Conservation (phyloP, 331 rosid genomes). For the Acacia pycnantha region DNA sequence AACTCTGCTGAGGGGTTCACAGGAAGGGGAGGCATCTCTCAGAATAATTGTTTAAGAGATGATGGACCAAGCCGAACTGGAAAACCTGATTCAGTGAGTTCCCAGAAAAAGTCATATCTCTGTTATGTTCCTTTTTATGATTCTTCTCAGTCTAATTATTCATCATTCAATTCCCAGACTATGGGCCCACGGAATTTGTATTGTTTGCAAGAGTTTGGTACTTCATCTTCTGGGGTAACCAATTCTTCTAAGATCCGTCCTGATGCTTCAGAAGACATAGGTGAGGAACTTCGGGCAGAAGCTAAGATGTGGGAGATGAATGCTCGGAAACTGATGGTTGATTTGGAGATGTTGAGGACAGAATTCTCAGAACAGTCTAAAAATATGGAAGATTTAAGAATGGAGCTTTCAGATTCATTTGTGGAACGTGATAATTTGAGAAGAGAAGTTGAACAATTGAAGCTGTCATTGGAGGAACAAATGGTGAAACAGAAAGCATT, state of each 20-base stretch:
- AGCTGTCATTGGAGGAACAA: constrained; percentile 41
- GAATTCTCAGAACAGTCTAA: constrained; percentile 67
- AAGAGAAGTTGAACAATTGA: constrained; percentile 62
- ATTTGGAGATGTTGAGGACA: constrained; percentile 60
- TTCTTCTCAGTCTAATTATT: constrained; percentile 30
- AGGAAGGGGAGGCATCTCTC: constrained; percentile 34
- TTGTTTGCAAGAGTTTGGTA: constrained; percentile 22
- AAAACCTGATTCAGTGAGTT: constrained; percentile 36
- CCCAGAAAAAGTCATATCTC: constrained; percentile 42
- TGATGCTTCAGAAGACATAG: constrained; percentile 53
- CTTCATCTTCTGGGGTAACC: constrained; percentile 30
- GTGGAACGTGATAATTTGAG: constrained; percentile 66
- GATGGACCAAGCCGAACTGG: constrained; percentile 26
- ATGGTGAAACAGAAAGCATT: constrained; percentile 38
- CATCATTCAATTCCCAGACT: constrained; percentile 48
- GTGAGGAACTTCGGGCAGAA: constrained; percentile 81
- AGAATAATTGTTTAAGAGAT: constrained; percentile 2
- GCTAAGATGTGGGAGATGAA: constrained; percentile 99
- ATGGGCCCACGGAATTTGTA: not conserved
- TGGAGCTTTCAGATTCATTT: constrained; percentile 57
- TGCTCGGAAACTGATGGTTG: constrained; percentile 77
- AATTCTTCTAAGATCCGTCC: constrained; percentile 43
- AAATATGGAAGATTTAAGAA: constrained; percentile 44
- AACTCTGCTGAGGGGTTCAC: constrained; percentile 41
- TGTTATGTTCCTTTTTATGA: constrained; percentile 18